phyloP scores from a whole-genome alignment of 2,329 filamentous ascomycete species.

The Dactylellina drechsleri region DNA sequence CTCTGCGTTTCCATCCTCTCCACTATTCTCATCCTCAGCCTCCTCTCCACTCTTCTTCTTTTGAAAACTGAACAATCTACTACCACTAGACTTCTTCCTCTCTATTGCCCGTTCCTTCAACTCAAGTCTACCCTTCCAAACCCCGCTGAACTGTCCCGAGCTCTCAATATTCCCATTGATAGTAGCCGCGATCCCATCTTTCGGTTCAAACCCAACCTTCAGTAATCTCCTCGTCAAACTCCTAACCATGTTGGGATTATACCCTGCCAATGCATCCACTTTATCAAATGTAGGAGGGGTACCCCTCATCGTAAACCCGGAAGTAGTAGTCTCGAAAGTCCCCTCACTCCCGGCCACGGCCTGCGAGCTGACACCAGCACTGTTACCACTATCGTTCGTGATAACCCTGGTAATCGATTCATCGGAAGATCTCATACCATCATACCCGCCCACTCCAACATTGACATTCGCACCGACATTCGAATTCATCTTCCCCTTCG shows the following conservation, averaged over 20 bases:
- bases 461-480: not conserved
- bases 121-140: conserved; percentile 35
- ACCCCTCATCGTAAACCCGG: conserved; percentile 28
- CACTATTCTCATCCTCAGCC: conserved; percentile 1
- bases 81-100: conserved; percentile 16
- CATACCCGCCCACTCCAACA: not conserved
- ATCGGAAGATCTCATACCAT: too few species aligned
- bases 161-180: not conserved
- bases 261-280: conserved; percentile 27
- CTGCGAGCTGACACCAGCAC: not conserved
- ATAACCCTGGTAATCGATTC: not conserved
- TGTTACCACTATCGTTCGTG: not conserved
- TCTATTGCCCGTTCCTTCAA: conserved; percentile 44
- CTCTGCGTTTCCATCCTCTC: not conserved
- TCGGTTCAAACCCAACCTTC: conserved; percentile 43
- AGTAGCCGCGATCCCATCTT: conserved; percentile 27
- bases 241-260: conserved; percentile 47
- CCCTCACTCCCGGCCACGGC: conserved; percentile 18
- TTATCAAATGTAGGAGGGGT: conserved; percentile 46
- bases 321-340: conserved; percentile 22
- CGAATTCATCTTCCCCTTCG: not conserved
- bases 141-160: conserved; percentile 17
- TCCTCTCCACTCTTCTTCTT: conserved; percentile 21
- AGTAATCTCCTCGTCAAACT: conserved; percentile 46
- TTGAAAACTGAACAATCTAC: conserved; percentile 38